Evolutionary conservation across 805 yeast genomes (phyloP).

Genomic region (Maudiozyma bulderi): DNA sequence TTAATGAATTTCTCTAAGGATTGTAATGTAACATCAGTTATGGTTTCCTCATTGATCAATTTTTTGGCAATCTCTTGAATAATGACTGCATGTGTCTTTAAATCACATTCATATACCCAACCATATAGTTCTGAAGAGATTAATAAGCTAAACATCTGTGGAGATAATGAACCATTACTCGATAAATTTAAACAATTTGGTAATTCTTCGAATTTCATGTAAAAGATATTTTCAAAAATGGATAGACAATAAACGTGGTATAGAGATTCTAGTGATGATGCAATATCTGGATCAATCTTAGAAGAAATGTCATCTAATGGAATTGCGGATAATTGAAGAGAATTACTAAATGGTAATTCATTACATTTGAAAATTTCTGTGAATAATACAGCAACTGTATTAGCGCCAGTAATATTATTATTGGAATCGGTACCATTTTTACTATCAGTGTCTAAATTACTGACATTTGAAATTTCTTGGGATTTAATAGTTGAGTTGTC

Average conservation of each 20-base stretch:
- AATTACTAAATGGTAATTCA: neutral
- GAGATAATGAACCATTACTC: slow-evolving; percentile 42
- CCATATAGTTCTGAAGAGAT: slow-evolving; percentile 36
- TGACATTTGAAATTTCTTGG: neutral
- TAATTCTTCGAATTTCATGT: slow-evolving; percentile 53
- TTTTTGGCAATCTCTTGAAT: slow-evolving; percentile 53
- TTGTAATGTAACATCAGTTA: slow-evolving; percentile 29
- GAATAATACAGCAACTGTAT: neutral
- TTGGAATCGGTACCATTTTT: neutral
- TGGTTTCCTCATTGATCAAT: slow-evolving; percentile 34
- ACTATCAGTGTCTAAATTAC: neutral
- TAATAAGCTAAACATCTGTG: slow-evolving; percentile 51
- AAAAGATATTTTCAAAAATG: slow-evolving; percentile 54
- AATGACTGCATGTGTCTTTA: slow-evolving; percentile 42
- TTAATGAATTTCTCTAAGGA: slow-evolving; percentile 43
- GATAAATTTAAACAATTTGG: slow-evolving; percentile 44
- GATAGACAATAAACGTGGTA: slow-evolving; percentile 56
- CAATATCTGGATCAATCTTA: slow-evolving; percentile 44
- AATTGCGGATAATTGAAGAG: slow-evolving; percentile 32
- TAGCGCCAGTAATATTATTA: neutral
- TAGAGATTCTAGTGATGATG: slow-evolving; percentile 49
- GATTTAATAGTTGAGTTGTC: neutral
- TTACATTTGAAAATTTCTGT: neutral
- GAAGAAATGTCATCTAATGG: slow-evolving; percentile 31
- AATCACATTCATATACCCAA: slow-evolving; percentile 68